These are phyloP conservation scores for Sporothrix brasiliensis DNA, from an alignment of 2,329 filamentous ascomycete species.

Conservation along the genomic window DNA sequence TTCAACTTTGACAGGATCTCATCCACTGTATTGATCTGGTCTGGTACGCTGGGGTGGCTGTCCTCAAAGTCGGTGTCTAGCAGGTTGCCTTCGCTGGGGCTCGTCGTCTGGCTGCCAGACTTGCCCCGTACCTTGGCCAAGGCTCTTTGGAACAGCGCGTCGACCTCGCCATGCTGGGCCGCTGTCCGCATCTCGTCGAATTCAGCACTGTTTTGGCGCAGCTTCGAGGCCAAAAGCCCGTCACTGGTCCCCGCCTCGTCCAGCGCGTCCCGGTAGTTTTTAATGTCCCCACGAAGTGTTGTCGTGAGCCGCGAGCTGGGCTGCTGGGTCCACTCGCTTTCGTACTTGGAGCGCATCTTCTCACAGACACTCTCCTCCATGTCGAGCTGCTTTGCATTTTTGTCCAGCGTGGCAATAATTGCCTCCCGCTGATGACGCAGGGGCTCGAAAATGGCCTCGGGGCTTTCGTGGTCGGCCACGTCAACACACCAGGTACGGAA, in stretches of 20 bases:
- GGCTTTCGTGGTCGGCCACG: slow-evolving; percentile 81
- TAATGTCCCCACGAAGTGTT: slow-evolving; percentile 82
- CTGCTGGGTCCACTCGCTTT: slow-evolving; percentile 94
- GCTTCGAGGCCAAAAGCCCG: slow-evolving; percentile 76
- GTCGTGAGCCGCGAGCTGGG: slow-evolving; percentile 87
- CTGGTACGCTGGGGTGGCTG: slow-evolving; percentile 74
- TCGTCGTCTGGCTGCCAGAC: slow-evolving; percentile 63
- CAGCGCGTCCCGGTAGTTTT: slow-evolving; percentile 83
- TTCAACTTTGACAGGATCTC: slow-evolving; percentile 89
- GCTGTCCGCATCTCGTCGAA: slow-evolving; percentile 95
- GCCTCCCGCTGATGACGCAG: slow-evolving; percentile 76
- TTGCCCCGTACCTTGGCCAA: slow-evolving; percentile 75
- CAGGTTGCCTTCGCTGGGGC: slow-evolving; percentile 73
- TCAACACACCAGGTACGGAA: slow-evolving; percentile 95
- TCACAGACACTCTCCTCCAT: slow-evolving; percentile 98
- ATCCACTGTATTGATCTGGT: slow-evolving; percentile 88
- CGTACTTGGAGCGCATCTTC: slow-evolving; percentile 98
- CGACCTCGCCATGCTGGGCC: slow-evolving; percentile 81
- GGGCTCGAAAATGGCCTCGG: slow-evolving; percentile 75
- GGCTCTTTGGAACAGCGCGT: slow-evolving; percentile 84
- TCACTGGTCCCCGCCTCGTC: slow-evolving; percentile 90
- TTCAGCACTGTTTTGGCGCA: slow-evolving; percentile 82
- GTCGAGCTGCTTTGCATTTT: slow-evolving; percentile 83
- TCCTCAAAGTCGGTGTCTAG: slow-evolving; percentile 93
- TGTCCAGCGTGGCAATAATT: slow-evolving; percentile 73